Evolutionary conservation across 2,329 filamentous ascomycete species (phyloP).

Genomic region (Colletotrichum graminicola): DNA sequence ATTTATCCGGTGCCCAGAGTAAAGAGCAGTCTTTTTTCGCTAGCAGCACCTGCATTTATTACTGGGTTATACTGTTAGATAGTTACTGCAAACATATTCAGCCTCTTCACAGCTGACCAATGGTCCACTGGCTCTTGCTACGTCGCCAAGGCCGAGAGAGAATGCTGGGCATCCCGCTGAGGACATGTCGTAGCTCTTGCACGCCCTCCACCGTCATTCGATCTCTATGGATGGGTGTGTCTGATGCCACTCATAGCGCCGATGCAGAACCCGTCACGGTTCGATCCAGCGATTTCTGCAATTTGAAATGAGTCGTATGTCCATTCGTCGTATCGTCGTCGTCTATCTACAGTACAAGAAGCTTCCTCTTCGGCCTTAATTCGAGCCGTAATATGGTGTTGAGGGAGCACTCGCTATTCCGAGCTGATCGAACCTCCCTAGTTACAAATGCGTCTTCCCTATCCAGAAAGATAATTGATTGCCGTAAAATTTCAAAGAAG

Average conservation of each 20-base stretch:
- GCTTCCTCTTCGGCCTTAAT: not conserved
- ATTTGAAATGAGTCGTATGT: constrained; percentile 15
- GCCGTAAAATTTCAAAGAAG: constrained; percentile 31
- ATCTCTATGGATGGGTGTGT: not conserved
- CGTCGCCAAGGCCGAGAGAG: not conserved
- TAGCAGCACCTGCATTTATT: constrained; percentile 87
- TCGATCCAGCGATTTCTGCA: not conserved
- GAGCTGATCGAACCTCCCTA: constrained; percentile 13
- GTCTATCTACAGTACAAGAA: constrained; percentile 37
- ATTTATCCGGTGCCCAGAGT: constrained; percentile 91
- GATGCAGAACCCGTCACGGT: not conserved
- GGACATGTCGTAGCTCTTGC: not conserved
- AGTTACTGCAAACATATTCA: constrained; percentile 85
- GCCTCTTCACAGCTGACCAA: not conserved
- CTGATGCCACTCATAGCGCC: constrained; percentile 4
- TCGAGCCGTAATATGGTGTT: not conserved
- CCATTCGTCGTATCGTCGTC: constrained; percentile 41
- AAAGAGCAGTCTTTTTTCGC: constrained; percentile 93
- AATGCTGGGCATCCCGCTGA: not conserved
- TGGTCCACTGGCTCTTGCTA: not conserved
- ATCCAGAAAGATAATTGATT: constrained; percentile 18
- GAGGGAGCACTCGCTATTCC: constrained; percentile 12
- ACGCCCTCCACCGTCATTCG: not conserved
- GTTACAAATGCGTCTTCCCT: constrained; percentile 27
- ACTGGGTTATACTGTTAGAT: constrained; percentile 94